phyloP scores from a whole-genome alignment of 169 alveolate genomes.

The Perkinsus olseni region DNA sequence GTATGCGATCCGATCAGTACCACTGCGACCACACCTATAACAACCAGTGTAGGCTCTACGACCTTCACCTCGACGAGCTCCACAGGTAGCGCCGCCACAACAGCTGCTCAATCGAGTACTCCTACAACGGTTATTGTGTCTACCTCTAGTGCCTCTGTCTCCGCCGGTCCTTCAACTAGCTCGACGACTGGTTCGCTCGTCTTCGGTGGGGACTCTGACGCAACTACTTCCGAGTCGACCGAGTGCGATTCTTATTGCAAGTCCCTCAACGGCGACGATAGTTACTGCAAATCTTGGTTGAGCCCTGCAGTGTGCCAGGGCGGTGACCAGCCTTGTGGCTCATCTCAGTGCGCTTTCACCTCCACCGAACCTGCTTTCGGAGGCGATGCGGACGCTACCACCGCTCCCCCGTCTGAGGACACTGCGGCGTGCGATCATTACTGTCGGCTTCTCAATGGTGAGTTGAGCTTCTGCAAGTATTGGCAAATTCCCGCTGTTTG shows the following conservation, averaged over 20 bases:
- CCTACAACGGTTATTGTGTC: no score
- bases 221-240: not conserved
- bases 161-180: no score
- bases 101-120: not conserved
- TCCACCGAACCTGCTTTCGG: not conserved
- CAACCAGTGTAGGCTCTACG: not conserved
- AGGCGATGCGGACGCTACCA: not conserved
- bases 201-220: not conserved
- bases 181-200: no score
- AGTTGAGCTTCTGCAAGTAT: not conserved
- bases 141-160: no score
- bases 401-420: not conserved
- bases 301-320: not conserved
- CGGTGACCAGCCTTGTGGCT: not conserved
- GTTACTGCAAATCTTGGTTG: not conserved
- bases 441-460: not conserved
- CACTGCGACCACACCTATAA: not conserved
- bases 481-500: not conserved
- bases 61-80: not conserved
- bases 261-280: not conserved
- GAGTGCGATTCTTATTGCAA: not conserved
- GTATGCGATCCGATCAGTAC: not conserved
- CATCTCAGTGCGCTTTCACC: not conserved
- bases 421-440: not conserved
- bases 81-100: not conserved